These are phyloP conservation scores for Globisporangium acanthophoron DNA, from an alignment of 352 stramenopile genomes.

Conservation along the genomic window DNA sequence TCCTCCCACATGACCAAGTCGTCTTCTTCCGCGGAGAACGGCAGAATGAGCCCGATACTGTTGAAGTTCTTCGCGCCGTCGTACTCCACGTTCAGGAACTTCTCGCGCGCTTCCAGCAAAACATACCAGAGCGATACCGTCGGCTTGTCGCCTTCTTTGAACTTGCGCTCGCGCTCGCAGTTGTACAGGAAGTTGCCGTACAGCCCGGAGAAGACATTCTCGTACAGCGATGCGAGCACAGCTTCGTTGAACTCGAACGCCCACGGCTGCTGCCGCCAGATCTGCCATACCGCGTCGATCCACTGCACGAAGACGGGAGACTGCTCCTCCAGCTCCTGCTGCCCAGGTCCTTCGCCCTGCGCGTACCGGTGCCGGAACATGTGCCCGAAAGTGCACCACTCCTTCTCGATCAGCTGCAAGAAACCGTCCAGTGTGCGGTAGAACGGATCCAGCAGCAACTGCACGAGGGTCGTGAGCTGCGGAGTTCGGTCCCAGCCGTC, in stretches of 20 bases:
- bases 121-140: conserved; percentile 73
- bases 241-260: conserved; percentile 98
- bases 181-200: conserved; percentile 99
- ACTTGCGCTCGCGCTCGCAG: conserved; percentile 82
- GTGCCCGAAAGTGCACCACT: conserved; percentile 99
- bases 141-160: conserved; percentile 49
- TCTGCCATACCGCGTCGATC: conserved; percentile 97
- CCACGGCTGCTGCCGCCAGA: conserved; percentile 94
- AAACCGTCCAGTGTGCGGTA: conserved; percentile 97
- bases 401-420: conserved; percentile 96
- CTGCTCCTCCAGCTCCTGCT: conserved; percentile 94
- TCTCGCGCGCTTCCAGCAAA: conserved; percentile 52
- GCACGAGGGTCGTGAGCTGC: conserved; percentile 93
- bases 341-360: conserved; percentile 91
- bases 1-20: conserved; percentile 81
- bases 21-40: conserved; percentile 79
- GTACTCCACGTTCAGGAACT: conserved; percentile 82
- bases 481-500: conserved; percentile 99
- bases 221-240: conserved; percentile 90
- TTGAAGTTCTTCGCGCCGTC: conserved; percentile 82
- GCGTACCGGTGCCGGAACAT: conserved; percentile 96
- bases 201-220: conserved; percentile 94
- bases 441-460: conserved; percentile 97
- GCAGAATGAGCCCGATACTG: conserved; percentile 72
- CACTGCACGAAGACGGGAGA: conserved; percentile 99